Base-by-base conservation (phyloP, 192 early-diverging fungal genomes). In the Chytriomyces sp. region DNA sequence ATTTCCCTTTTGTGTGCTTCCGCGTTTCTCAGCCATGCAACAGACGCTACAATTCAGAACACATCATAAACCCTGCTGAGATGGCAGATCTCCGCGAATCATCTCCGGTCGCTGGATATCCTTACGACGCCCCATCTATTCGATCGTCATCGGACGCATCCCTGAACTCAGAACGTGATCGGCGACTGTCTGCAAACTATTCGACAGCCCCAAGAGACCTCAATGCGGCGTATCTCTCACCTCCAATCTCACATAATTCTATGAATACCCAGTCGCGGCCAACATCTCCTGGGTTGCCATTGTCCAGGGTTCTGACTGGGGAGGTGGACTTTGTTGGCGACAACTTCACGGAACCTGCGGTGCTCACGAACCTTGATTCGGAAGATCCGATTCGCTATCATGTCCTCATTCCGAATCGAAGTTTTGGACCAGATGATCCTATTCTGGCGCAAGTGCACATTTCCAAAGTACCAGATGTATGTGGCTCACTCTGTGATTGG, bases 341-440 rank as follows among this genome's bases (percentile, higher is more conserved):
- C 7, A 60, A 50, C 23, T 76, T 48, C n/a, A 59, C 74, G 18
- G 74, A 76, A 3, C 7, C 74, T 18, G 61, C 74, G 6, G 53
- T 48, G 26, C 45, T 76, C 47, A 59, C 74, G 9, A 76, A 76
- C 50, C 9, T 76, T 7, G 64, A 76, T 35, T 28, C 62, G 24
- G 35, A 67, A 28, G 74, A 76, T 43, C 63, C 63, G 9, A 50
- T 76, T 10, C 46, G 53, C 0, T 76, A 76, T 43, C 74, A 67
- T 28, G 50, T 76, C 18, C 8, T 76, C 18, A 20, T 76, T 23
- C 74, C 74, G 16, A 47, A n/a, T 49, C 23, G 74, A 28, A 66
- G 48, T 7, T 76, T 76, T 67, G 74, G 74, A 7, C 74, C 63
- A 26, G 74, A 76, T 66, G 61, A 65, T 45, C 47, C 62, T n/a